Evolutionary conservation across 2,329 filamentous ascomycete species (phyloP), one percentile per base, ranked within the genome.

Genomic region (Coniella lustricola): DNA sequence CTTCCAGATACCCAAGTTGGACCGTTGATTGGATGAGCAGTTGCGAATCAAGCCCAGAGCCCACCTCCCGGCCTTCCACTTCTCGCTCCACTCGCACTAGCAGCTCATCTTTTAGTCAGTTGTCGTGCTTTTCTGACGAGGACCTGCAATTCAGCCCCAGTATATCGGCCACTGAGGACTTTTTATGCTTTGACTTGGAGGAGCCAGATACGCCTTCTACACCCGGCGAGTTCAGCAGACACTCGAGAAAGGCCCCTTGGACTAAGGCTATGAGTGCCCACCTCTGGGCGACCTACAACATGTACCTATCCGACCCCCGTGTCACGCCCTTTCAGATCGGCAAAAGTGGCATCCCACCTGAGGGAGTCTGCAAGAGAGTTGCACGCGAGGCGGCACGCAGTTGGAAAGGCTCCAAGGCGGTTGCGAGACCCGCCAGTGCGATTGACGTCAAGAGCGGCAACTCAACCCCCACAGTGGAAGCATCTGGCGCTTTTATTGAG

Each of bases 231-330:
- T 41, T 25, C 39, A 36, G 37, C 20, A 45, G 33, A 25, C 68
- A 67, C 48, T 57, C 64, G 31, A 67, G 76, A 50, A 79, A 75
- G 59, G 76, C 76, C 1, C 74, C 72, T 0, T 85, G 82, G 82
- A 83, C 80, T 4, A 76, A 75, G 52, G 73, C 77, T 16, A 84
- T 85, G 79, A 80, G 72, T 64, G 68, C 76, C 12, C 82, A 85
- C 56, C 64, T 85, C 9, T 85, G 82, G 82, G 72, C 76, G 4
- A 82, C 77, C 1, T 85, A 84, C 59, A 66, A 76, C 50, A 67
- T 81, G 45, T 85, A 85, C 56, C 66, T 85, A 35, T 77, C 82
- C 59, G 82, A 85, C 56, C 81, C 82, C 39, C 80, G 78, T 42
- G 79, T 84, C 3, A 85, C 82, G 1, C 82, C 82, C 0, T 79